Evolutionary conservation across 2,329 filamentous ascomycete species (phyloP).

Genomic region (Cadophora gregata): DNA sequence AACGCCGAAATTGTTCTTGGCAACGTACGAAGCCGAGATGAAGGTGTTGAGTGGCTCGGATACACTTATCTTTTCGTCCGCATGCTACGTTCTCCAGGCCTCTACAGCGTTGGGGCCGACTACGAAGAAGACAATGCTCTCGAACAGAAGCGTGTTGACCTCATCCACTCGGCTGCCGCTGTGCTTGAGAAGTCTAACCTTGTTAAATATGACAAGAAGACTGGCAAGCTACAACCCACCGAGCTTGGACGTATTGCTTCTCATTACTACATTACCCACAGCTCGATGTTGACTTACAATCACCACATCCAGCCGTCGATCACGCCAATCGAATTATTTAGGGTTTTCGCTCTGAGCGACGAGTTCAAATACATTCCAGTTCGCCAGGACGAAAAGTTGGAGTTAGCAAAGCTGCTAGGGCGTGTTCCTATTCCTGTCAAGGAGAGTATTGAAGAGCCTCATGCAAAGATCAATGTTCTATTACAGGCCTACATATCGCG

Average conservation of each 20-base stretch:
- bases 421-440: slow-evolving; percentile 96
- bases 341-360: slow-evolving; percentile 92
- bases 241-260: slow-evolving; percentile 95
- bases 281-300: slow-evolving; percentile 97
- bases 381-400: slow-evolving; percentile 95
- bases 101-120: slow-evolving; percentile 95
- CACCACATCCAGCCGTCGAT: slow-evolving; percentile 93
- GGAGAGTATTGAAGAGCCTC: slow-evolving; percentile 94
- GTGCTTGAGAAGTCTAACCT: slow-evolving; percentile 87
- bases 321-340: slow-evolving; percentile 93
- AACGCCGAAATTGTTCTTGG: slow-evolving; percentile 96
- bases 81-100: slow-evolving; percentile 92
- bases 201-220: slow-evolving; percentile 94
- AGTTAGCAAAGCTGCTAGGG: slow-evolving; percentile 88
- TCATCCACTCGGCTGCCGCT: slow-evolving; percentile 90
- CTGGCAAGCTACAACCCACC: slow-evolving; percentile 85
- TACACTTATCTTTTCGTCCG: slow-evolving; percentile 98
- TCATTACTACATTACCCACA: slow-evolving; percentile 97
- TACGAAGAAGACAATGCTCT: slow-evolving; percentile 91
- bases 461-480: slow-evolving; percentile 97
- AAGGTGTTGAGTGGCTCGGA: slow-evolving; percentile 98
- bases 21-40: slow-evolving; percentile 88
- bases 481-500: slow-evolving; percentile 96
- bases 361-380: slow-evolving; percentile 99
- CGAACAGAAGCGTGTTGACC: slow-evolving; percentile 96